Base-by-base conservation (phyloP, 805 yeast species). In the Wickerhamiella galacta region DNA sequence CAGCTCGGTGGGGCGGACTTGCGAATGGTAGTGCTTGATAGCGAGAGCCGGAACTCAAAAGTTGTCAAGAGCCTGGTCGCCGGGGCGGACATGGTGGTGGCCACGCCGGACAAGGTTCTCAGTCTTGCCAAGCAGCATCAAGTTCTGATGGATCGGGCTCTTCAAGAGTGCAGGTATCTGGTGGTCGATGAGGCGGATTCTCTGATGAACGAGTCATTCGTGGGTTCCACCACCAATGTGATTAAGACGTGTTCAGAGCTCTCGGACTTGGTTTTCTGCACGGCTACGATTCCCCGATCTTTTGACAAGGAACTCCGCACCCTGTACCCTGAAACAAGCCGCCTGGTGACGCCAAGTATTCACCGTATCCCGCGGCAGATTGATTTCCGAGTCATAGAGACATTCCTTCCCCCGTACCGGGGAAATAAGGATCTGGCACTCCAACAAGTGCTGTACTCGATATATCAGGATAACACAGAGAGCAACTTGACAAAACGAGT, bases 171-270 rank as follows among this genome's bases (percentile, higher is more conserved):
- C 4, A 61, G 63, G 18, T 75, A 66, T 46, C 61, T 77, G 28
- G 87, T 80, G 2, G 68, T 79, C 10, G 98, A 87, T 51, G 98
- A 87, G 53, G 96, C 98, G 0, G 98, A 87, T 54, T 78, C 94
- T 0, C 57, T 87, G 35, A 65, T 85, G 72, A 93, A 85, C 49
- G 68, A 70, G 33, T 75, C 90, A 0, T 85, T 83, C 66, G 53
- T 73, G 8, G 64, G 64, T 17, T 73, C 70, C 31, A 79, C 94
- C 2, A 64, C 70, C 39, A 52, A 59, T 2, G 66, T 70, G 1
- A 56, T 82, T 10, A 60, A 54, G 16, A 42, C 53, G 31, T 62
- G 72, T 57, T 60, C 68, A 14, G 66, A 68, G 38, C 55, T 77
- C 25, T 63, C 60, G 30, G 77, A 80, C 39, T 52, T 82, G 16